These are phyloP conservation scores for Fusarium oligoseptatum DNA, from an alignment of 2,329 filamentous ascomycete genomes.

Conservation along the genomic window DNA sequence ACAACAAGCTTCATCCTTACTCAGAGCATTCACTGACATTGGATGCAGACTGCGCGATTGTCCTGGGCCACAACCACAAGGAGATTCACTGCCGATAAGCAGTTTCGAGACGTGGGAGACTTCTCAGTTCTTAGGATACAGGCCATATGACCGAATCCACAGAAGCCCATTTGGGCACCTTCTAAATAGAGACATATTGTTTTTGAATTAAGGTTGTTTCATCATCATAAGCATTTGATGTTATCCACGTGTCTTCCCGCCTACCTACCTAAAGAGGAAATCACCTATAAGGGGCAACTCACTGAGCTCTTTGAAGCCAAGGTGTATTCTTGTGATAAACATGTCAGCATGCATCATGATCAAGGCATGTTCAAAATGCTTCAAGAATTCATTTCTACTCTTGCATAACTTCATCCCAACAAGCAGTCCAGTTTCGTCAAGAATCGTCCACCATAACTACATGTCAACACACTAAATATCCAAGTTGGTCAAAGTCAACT, in stretches of 20 bases:
- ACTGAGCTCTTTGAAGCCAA: not conserved
- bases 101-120: not conserved
- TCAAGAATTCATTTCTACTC: too few species aligned
- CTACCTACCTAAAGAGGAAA: not conserved
- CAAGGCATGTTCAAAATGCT: too few species aligned
- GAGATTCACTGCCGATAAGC: slow-evolving; percentile 2
- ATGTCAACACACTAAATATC: too few species aligned
- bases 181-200: not conserved
- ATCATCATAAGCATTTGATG: not conserved
- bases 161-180: not conserved
- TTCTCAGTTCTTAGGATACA: not conserved
- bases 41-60: slow-evolving; percentile 8
- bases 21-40: not conserved
- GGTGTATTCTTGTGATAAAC: too few species aligned
- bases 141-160: not conserved
- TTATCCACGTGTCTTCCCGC: not conserved
- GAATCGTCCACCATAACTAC: too few species aligned
- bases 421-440: too few species aligned
- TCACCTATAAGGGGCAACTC: not conserved
- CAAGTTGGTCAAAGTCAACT: too few species aligned
- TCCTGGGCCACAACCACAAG: not conserved
- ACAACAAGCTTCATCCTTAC: not conserved
- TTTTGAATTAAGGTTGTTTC: not conserved
- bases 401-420: too few species aligned
- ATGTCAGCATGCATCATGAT: too few species aligned